Base-by-base conservation (phyloP, 2,329 filamentous ascomycete species). In the Neofusicoccum parvum region DNA sequence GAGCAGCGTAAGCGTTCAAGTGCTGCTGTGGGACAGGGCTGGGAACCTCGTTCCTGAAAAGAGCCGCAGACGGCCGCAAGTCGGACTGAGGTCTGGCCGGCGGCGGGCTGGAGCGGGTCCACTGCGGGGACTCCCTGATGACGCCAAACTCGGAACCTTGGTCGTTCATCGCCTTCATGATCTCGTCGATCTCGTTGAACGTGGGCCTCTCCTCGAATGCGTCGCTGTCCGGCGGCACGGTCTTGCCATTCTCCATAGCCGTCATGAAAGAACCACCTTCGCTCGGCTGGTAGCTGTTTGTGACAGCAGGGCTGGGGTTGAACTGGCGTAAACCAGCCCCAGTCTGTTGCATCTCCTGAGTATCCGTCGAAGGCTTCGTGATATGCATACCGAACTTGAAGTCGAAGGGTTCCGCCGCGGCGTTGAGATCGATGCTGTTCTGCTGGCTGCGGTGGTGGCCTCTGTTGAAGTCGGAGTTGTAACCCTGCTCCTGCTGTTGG, bases 131-230 rank as follows among this genome's bases (percentile, higher is more conserved):
- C 23, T 60, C 73, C 72, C 88, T 89, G 73, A 92, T 91, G 66
- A 92, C 86, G 12, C 91, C 91, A 75, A 90, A 87, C 60, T 90
- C 88, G 1, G 90, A 90, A 69, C 92, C 88, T 54, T 84, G 87
- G 66, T 89, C 86, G 71, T 92, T 90, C 71, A 97, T 85, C 67
- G 95, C 90, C 69, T 90, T 87, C 92, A 98, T 97, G 62, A 97
- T 88, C 50, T 90, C 92, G 80, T 97, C 94, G 72, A 97, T 94
- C 74, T 97, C 93, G 70, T 94, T 90, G 71, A 92, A 92, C 0
- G 89, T 82, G 39, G 81, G 79, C 59, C 82, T 71, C 50, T 77
- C 76, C 48, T 76, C 70, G 62, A 74, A 75, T 65, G 27, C 27
- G 27, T 78, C 76, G 62, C 73, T 77, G 41, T 77, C 74, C 17